Evolutionary conservation across 148 eudicot genomes (phyloP).

Genomic region (Nyssa sinensis): DNA sequence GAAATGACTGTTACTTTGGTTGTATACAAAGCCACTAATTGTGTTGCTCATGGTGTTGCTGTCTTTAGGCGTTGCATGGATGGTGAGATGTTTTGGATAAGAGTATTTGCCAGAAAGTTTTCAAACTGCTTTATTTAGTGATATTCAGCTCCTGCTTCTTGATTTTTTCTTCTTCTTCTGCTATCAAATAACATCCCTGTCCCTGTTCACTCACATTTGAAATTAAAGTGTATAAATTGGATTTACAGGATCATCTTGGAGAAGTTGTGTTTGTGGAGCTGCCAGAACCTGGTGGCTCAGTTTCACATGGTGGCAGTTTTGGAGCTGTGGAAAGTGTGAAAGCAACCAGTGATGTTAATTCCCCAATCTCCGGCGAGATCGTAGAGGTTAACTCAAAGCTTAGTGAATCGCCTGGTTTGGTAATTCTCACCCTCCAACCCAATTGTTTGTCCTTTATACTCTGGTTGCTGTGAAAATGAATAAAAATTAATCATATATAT

Average conservation of each 20-base stretch:
- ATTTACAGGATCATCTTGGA: conserved; percentile 71
- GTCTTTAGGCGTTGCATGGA: too few species aligned
- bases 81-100: too few species aligned
- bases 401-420: conserved; percentile 81
- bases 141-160: too few species aligned
- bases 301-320: conserved; percentile 54
- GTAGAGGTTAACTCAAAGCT: conserved; percentile 83
- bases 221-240: neutral
- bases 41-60: too few species aligned
- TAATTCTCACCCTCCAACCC: conserved; percentile 21
- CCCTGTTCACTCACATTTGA: neutral
- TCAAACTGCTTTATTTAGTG: too few species aligned
- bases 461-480: neutral
- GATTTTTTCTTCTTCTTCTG: neutral
- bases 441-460: neutral
- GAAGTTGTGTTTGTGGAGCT: conserved; percentile 95
- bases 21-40: too few species aligned
- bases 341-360: conserved; percentile 86
- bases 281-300: conserved; percentile 61
- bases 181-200: too few species aligned
- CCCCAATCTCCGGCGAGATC: conserved; percentile 87
- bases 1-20: too few species aligned
- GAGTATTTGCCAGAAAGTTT: too few species aligned
- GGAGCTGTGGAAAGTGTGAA: conserved; percentile 96
- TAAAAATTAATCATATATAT: neutral